Evolutionary conservation across 257 asterid species (phyloP).

Genomic region (Striga asiatica): DNA sequence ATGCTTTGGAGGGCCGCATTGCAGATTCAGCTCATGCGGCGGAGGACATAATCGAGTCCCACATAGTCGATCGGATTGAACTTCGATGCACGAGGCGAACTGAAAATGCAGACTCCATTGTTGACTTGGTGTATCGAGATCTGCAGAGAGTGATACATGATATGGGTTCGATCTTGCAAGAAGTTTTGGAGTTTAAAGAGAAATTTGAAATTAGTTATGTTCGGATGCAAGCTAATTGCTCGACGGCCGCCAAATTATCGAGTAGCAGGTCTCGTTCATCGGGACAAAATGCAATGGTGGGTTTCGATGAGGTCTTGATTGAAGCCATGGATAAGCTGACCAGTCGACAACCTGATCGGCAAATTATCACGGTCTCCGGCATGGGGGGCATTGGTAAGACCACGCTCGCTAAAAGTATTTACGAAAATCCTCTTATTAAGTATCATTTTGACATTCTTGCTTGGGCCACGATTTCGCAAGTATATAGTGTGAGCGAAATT

Average conservation of each 20-base stretch:
- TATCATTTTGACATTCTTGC: neutral
- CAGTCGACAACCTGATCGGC: neutral
- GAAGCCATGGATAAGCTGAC: neutral
- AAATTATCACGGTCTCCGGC: neutral
- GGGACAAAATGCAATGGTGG: neutral
- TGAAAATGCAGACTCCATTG: no score
- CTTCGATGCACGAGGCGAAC: neutral
- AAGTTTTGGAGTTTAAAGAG: neutral
- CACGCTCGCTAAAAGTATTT: neutral
- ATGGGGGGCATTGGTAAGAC: neutral
- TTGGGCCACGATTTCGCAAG: neutral
- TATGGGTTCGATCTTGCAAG: neutral
- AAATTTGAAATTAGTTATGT: neutral
- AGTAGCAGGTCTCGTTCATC: neutral
- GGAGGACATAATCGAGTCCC: slow-evolving; percentile 11
- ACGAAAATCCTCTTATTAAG: neutral
- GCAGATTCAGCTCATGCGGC: slow-evolving; percentile 7
- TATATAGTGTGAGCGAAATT: neutral
- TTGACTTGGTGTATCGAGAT: neutral
- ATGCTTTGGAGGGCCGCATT: neutral
- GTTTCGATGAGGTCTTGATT: neutral
- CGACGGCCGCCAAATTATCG: neutral
- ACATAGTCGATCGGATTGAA: neutral
- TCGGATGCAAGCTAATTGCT: neutral
- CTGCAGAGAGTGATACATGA: neutral